These are phyloP conservation scores for Blastobotrys apis DNA, from an alignment of 1,139 yeast genomes.

Conservation along the genomic window DNA sequence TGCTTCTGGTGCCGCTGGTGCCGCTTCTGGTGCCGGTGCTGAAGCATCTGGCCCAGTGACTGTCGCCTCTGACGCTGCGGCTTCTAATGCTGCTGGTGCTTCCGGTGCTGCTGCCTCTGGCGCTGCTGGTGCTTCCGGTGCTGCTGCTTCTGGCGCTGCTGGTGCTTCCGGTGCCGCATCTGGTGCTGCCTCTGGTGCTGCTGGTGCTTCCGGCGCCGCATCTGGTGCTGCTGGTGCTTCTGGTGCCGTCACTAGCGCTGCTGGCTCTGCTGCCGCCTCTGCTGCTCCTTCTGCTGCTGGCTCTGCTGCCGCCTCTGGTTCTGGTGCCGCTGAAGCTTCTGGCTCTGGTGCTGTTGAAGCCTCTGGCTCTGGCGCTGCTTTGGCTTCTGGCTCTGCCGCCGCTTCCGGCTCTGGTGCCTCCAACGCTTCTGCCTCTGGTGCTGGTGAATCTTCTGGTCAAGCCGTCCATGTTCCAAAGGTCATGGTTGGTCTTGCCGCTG, in stretches of 20 bases:
- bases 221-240: conserved; percentile 12
- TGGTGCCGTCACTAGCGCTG: conserved; percentile 11
- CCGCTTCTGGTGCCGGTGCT: conserved; percentile 15
- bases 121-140: conserved; percentile 4
- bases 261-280: conserved; percentile 13
- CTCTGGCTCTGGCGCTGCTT: conserved; percentile 16
- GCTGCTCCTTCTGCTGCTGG: conserved; percentile 15
- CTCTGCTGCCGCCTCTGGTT: conserved; percentile 16
- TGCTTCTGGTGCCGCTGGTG: conserved; percentile 14
- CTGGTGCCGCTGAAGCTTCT: conserved; percentile 19
- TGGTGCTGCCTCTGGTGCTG: conserved; percentile 13
- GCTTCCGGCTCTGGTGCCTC: conserved; percentile 7
- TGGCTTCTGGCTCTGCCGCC: conserved; percentile 13
- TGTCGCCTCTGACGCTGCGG: conserved; percentile 13
- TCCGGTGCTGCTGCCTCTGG: conserved; percentile 8
- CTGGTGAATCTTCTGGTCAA: conserved; percentile 11
- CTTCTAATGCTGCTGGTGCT: conserved; percentile 7
- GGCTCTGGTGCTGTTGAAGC: conserved; percentile 16
- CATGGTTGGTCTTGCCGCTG: conserved; percentile 20
- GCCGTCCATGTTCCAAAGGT: conserved; percentile 19
- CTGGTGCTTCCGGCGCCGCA: conserved; percentile 12
- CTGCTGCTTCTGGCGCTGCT: conserved; percentile 1
- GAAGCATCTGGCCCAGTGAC: conserved; percentile 14
- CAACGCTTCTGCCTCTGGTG: conserved; percentile 11
- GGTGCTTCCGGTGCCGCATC: conserved; percentile 13